Conservation (phyloP, 345 rosid species). For the Gossypium anomalum region DNA sequence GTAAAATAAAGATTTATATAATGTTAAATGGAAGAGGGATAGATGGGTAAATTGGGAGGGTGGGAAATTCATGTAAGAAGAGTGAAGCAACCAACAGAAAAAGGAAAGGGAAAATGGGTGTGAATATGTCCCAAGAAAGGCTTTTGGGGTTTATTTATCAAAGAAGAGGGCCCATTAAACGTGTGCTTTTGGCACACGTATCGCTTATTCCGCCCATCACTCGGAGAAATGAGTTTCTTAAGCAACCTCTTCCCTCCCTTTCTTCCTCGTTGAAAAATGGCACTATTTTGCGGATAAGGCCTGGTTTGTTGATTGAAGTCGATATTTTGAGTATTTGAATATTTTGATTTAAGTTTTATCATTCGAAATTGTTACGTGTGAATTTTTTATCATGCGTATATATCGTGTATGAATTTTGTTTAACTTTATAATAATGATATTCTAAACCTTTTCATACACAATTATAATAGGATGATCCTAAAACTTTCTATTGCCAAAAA, state of each 20-base stretch:
- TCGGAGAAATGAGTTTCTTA: neutral
- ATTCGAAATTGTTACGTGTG: fast-evolving
- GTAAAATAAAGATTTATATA: neutral
- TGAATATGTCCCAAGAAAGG: neutral
- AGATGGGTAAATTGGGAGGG: neutral
- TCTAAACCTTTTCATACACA: too few relatives aligned
- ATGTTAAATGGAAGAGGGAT: neutral
- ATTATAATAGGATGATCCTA: neutral
- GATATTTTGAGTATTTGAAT: too few relatives aligned
- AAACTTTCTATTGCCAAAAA: neutral
- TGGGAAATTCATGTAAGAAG: constrained; percentile 20
- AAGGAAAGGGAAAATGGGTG: neutral
- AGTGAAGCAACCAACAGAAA: constrained; percentile 23
- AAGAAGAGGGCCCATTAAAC: constrained; percentile 23
- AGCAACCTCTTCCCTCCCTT: neutral
- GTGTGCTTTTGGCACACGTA: constrained; percentile 21
- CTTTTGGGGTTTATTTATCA: constrained; percentile 2
- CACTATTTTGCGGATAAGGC: neutral
- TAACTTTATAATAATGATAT: too few relatives aligned
- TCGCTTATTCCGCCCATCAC: neutral
- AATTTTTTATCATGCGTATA: too few relatives aligned
- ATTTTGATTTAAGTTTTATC: too few relatives aligned
- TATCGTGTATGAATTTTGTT: too few relatives aligned
- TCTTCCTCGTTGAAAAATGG: neutral
- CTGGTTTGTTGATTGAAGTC: too few relatives aligned